Percentiles rank a stretch among this genome's conserved stretches.
Evolutionary conservation across 129 eudicot species (phyloP).

Genomic region (Tagetes patula): DNA sequence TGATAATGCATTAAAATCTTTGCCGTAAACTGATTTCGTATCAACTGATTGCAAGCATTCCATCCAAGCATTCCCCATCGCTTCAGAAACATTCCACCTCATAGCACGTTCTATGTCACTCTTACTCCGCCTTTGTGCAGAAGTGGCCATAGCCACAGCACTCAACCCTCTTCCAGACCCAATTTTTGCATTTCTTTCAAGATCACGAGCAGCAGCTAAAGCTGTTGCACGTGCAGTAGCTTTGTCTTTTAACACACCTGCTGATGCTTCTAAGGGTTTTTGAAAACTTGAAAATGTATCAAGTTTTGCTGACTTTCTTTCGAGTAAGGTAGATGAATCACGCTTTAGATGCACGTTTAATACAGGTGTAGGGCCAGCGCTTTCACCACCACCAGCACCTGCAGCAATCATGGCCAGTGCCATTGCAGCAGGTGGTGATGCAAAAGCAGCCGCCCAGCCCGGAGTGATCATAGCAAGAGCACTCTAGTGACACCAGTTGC

Average conservation of each 20-base stretch:
- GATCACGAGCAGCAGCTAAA: constrained; percentile 91
- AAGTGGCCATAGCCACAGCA: constrained; percentile 98
- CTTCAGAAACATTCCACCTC: constrained; percentile 91
- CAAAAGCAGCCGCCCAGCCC: constrained; percentile 96
- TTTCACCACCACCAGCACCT: constrained; percentile 89
- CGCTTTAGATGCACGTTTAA: constrained; percentile 56
- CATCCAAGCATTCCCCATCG: constrained; percentile 96
- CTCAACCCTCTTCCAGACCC: constrained; percentile 93
- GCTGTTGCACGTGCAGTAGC: constrained; percentile 94
- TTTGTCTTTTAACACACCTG: constrained; percentile 62
- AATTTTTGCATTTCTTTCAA: constrained; percentile 84
- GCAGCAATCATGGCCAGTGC: constrained; percentile 93
- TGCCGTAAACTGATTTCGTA: constrained; percentile 72
- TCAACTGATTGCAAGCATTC: constrained; percentile 92
- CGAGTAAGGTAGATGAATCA: constrained; percentile 64
- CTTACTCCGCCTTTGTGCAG: constrained; percentile 68
- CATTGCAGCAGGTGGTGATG: constrained; percentile 97
- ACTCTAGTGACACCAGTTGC: constrained; percentile 48
- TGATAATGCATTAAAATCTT: constrained; percentile 82
- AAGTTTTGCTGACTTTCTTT: constrained; percentile 63
- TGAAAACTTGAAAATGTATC: constrained; percentile 92
- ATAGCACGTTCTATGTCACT: constrained; percentile 75
- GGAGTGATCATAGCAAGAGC: constrained; percentile 89
- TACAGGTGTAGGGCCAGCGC: constrained; percentile 37
- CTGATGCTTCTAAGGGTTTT: constrained; percentile 53